Evolutionary conservation across 805 yeast species (phyloP).

Genomic region (Kuraishia piskuri): DNA sequence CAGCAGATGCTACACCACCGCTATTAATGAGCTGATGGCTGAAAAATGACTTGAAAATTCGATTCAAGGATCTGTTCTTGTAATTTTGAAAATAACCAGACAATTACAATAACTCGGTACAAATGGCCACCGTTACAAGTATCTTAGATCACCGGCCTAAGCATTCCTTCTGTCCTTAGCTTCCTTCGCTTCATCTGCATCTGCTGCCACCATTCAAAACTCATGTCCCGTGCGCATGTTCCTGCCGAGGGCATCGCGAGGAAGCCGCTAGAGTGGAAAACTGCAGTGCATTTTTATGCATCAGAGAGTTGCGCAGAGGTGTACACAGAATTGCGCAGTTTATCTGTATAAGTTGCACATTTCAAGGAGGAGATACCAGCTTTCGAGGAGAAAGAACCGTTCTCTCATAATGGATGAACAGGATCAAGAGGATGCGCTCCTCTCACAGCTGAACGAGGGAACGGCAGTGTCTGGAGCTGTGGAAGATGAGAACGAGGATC

Average conservation of each 20-base stretch:
- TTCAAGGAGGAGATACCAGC: too few species aligned
- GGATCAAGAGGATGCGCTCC: not conserved
- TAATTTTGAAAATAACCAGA: too few species aligned
- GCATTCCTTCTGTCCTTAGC: too few species aligned
- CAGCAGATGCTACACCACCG: too few species aligned
- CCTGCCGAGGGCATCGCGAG: not conserved
- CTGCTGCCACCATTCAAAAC: not conserved
- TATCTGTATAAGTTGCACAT: not conserved
- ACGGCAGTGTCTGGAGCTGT: conserved; percentile 13
- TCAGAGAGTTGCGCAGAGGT: not conserved
- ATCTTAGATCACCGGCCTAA: too few species aligned
- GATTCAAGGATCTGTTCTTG: too few species aligned
- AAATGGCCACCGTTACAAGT: too few species aligned
- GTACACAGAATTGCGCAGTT: not conserved
- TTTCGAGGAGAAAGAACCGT: not conserved
- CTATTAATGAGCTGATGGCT: too few species aligned
- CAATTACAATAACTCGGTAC: too few species aligned
- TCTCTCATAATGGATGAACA: not conserved
- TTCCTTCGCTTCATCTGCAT: not conserved
- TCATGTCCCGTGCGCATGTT: not conserved
- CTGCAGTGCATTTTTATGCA: not conserved
- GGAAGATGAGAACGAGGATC: conserved; percentile 31
- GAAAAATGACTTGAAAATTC: too few species aligned
- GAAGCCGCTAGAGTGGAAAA: not conserved
- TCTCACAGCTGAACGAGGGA: not conserved